Evolutionary conservation across 441 rosid species (phyloP), one percentile per base, ranked within the genome.

Genomic region (Pelargonium australe): DNA sequence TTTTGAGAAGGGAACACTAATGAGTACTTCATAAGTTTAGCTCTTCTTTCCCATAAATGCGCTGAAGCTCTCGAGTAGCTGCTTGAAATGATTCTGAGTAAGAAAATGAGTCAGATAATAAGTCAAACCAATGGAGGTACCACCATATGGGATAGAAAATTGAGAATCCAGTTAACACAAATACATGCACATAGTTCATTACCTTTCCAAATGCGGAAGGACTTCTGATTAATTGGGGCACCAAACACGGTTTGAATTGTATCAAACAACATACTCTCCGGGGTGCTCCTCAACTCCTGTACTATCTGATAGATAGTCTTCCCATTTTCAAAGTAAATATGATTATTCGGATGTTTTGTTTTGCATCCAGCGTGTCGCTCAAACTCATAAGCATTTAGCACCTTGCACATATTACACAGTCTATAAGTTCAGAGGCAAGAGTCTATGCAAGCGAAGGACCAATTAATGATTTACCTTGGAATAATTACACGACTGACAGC

Each of bases 311-410:
- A 88, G 25, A 88, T 88, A 3, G 93, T 86, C 85, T 86, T 88
- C 72, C 93, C 90, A 70, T 83, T 88, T 49, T 88, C 90, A 70
- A 88, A 88, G 84, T 80, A 86, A 23, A 88, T 88, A 76, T 85
- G 93, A 77, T 85, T 86, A 81, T 88, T 88, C 3, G 93, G 93
- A 82, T 88, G 93, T 76, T 88, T 88, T 64, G 93, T 88, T 74
- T 88, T 88, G 81, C 87, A 88, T 64, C 84, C 83, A 9, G 93
- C 93, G 63, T 88, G 93, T 28, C 86, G 84, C 85, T 88, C 93
- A 67, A 88, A 88, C 72, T 85, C 93, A 60, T 86, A 88, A 4
- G 90, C 90, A 74, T 88, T 88, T 55, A 88, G 80, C 78, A 85
- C 81, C 93, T 88, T 68, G 11, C 66, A 76, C 67, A 53, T 70